These are phyloP conservation scores for Betula pendula DNA, from an alignment of 306 rosid genomes.

Conservation along the genomic window DNA sequence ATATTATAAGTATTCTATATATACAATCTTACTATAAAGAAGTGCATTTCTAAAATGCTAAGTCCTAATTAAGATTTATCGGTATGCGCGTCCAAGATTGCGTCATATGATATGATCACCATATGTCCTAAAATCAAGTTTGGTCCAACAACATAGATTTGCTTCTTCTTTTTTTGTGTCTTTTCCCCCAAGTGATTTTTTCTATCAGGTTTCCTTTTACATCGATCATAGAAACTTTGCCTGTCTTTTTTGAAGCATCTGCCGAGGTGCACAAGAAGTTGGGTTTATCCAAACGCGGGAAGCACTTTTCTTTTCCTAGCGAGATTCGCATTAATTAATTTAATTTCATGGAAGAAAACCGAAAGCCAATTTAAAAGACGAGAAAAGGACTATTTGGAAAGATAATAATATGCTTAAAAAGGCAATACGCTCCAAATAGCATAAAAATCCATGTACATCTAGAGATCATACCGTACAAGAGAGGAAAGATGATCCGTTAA, in stretches of 20 bases:
- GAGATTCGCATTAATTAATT: neutral
- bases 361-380: slow-evolving; percentile 2
- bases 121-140: no score
- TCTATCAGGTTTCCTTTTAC: neutral
- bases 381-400: neutral
- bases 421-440: neutral
- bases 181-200: no score
- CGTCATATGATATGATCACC: no score
- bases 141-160: no score
- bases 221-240: neutral
- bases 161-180: no score
- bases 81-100: no score
- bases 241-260: neutral
- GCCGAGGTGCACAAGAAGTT: neutral
- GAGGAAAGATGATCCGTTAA: neutral
- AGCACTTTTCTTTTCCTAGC: neutral
- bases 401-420: neutral
- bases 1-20: no score
- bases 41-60: no score
- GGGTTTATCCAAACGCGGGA: neutral
- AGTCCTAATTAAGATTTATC: no score
- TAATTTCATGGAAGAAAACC: neutral
- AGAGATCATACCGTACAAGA: slow-evolving; percentile 3
- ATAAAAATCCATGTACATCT: neutral
- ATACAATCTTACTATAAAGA: no score